These are phyloP conservation scores for Saccharomyces jurei DNA, from an alignment of 805 yeast species.

Conservation along the genomic window DNA sequence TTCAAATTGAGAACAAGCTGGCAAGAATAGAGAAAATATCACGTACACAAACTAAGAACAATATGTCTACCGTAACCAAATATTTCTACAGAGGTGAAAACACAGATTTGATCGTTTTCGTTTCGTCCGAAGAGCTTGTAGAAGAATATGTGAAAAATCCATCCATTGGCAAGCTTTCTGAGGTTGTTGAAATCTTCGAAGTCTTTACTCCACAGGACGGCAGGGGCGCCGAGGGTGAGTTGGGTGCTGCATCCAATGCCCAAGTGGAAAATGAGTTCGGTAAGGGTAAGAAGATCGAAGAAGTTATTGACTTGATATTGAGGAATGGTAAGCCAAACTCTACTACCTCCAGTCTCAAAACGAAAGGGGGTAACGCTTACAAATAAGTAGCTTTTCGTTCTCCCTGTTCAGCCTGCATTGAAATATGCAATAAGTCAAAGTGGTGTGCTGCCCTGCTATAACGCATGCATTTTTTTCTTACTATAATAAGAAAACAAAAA, in stretches of 20 bases:
- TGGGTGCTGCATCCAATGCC: constrained; percentile 62
- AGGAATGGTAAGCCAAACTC: constrained; percentile 50
- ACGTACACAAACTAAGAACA: neutral
- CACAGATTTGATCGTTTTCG: constrained; percentile 59
- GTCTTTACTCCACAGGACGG: constrained; percentile 55
- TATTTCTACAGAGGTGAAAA: constrained; percentile 58
- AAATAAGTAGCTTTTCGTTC: neutral
- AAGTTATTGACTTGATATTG: constrained; percentile 51
- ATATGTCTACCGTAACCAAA: constrained; percentile 36
- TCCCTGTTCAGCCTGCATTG: neutral
- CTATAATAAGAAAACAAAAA: neutral
- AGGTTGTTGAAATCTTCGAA: constrained; percentile 58
- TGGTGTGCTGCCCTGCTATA: neutral
- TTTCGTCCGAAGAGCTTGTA: constrained; percentile 44
- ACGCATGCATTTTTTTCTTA: neutral
- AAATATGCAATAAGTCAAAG: neutral
- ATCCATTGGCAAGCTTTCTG: constrained; percentile 35
- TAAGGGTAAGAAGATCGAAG: constrained; percentile 40
- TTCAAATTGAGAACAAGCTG: neutral
- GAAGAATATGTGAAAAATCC: constrained; percentile 33
- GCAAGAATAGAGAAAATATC: neutral
- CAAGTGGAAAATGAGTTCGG: constrained; percentile 68
- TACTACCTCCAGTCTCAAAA: constrained; percentile 1
- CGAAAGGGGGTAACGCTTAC: neutral
- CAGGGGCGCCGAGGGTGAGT: constrained; percentile 60